Percentiles rank a stretch among this genome's conserved stretches.
Conservation (phyloP, 768 basidiomycete species). For the Pilatotrama ljubarskyi region DNA sequence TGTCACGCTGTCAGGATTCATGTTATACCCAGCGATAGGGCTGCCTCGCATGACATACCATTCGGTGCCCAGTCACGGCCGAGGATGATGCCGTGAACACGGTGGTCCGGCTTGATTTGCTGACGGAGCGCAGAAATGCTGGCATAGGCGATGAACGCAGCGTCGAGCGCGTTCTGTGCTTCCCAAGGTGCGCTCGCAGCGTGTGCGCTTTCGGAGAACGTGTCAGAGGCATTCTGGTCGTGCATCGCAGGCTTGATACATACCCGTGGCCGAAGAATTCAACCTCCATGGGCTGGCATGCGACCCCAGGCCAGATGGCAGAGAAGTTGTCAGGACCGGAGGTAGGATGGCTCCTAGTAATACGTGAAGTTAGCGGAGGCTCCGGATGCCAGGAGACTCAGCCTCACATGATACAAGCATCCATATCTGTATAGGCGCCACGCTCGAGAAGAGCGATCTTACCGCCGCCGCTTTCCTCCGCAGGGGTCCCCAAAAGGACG, state of each 20-base stretch:
- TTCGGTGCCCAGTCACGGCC: constrained; percentile 71
- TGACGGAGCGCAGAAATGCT: constrained; percentile 79
- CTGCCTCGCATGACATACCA: constrained; percentile 42
- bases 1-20: constrained; percentile 27
- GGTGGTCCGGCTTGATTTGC: constrained; percentile 80
- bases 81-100: constrained; percentile 75
- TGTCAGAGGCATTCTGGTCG: neutral
- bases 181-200: constrained; percentile 86
- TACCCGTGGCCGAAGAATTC: constrained; percentile 79
- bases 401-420: constrained; percentile 71
- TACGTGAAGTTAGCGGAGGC: neutral
- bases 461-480: constrained; percentile 78
- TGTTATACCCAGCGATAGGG: neutral
- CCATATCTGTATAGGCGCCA: constrained; percentile 81
- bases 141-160: constrained; percentile 83
- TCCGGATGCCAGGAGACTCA: neutral
- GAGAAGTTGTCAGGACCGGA: constrained; percentile 54
- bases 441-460: constrained; percentile 73
- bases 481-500: constrained; percentile 78
- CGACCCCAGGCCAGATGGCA: constrained; percentile 54
- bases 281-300: constrained; percentile 63
- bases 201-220: constrained; percentile 54
- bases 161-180: constrained; percentile 84
- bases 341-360: constrained; percentile 69
- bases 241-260: constrained; percentile 22